phyloP scores from a whole-genome alignment of 2,329 filamentous ascomycete species.

The Apiospora sp. region DNA sequence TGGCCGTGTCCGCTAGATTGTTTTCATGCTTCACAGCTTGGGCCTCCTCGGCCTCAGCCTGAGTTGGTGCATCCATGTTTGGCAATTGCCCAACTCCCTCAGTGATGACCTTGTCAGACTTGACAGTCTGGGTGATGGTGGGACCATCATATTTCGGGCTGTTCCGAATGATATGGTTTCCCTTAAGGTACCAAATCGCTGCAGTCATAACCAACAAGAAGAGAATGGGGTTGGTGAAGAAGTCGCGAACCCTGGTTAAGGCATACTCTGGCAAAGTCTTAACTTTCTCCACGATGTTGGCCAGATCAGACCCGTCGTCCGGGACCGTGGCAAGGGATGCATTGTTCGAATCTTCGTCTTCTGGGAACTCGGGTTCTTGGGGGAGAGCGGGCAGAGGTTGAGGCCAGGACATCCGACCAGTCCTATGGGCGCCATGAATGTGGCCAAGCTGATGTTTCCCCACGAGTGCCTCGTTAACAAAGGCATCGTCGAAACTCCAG shows the following conservation, averaged over 20 bases:
- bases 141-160: slow-evolving; percentile 27
- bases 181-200: slow-evolving; percentile 48
- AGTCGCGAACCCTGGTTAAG: slow-evolving; percentile 59
- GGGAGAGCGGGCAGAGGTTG: slow-evolving; percentile 47
- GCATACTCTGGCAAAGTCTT: slow-evolving; percentile 59
- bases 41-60: background rate
- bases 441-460: slow-evolving; percentile 74
- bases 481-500: slow-evolving; percentile 49
- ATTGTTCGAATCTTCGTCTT: slow-evolving; percentile 27
- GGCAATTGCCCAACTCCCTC: slow-evolving; percentile 6
- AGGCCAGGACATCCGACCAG: slow-evolving; percentile 45
- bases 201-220: slow-evolving; percentile 50
- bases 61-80: background rate
- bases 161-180: slow-evolving; percentile 37
- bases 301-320: slow-evolving; percentile 45
- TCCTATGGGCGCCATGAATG: slow-evolving; percentile 32
- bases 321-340: slow-evolving; percentile 39
- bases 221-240: slow-evolving; percentile 63
- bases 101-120: background rate
- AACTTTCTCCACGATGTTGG: slow-evolving; percentile 58
- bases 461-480: slow-evolving; percentile 68
- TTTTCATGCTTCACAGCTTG: background rate
- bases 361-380: slow-evolving; percentile 30
- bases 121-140: background rate
- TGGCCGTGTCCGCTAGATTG: background rate